These are phyloP conservation scores for Paramarasmius palmivorus DNA, from an alignment of 1,284 basidiomycete genomes.

Conservation along the genomic window DNA sequence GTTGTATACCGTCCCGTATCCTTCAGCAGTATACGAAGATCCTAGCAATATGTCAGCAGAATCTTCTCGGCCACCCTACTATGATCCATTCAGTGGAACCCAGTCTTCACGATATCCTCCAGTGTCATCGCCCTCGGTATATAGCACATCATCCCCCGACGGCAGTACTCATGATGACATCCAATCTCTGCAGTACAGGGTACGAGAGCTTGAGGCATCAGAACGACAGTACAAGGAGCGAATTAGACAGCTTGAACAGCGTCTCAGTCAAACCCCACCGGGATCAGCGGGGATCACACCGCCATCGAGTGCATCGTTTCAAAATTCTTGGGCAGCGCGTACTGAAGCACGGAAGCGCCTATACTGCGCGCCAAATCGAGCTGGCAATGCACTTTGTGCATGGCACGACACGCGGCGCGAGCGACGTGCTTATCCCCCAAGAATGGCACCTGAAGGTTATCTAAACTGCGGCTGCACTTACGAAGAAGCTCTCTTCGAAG, in stretches of 20 bases:
- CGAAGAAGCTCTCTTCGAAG: constrained; percentile 82
- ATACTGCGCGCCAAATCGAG: constrained; percentile 79
- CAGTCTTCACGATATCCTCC: not conserved
- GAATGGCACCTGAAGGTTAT: constrained; percentile 72
- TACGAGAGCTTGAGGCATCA: constrained; percentile 10
- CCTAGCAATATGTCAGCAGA: not conserved
- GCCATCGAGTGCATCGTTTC: constrained; percentile 47
- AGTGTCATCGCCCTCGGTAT: not conserved
- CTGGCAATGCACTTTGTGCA: constrained; percentile 81
- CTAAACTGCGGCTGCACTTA: constrained; percentile 83
- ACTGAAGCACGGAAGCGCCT: constrained; percentile 68
- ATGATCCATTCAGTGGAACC: too few species aligned
- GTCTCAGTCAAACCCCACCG: constrained; percentile 31
- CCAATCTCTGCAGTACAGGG: constrained; percentile 20
- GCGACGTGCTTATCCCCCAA: constrained; percentile 73
- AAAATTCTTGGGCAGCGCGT: constrained; percentile 64
- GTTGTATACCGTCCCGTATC: not conserved
- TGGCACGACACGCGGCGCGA: constrained; percentile 86
- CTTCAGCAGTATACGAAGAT: not conserved
- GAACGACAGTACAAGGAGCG: constrained; percentile 21
- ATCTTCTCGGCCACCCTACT: too few species aligned
- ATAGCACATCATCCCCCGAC: not conserved
- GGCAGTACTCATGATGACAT: constrained; percentile 10
- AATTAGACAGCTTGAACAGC: constrained; percentile 42
- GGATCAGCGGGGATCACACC: constrained; percentile 36